Evolutionary conservation across 192 early-diverging fungal genomes (phyloP).

Genomic region (Haplosporangium gracile): DNA sequence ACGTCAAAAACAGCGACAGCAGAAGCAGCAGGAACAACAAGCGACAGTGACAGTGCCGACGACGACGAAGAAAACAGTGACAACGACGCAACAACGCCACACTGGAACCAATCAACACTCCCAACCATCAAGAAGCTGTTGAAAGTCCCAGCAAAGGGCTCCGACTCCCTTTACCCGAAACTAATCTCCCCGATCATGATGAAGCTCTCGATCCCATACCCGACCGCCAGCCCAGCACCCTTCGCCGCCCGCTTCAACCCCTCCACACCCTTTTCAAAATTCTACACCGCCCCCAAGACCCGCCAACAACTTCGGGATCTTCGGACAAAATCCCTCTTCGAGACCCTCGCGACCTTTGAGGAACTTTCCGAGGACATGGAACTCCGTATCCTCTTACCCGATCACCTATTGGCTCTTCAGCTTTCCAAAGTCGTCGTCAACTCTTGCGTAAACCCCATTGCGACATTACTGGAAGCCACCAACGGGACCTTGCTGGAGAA

Average conservation of each 20-base stretch:
- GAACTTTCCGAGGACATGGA: conserved; percentile 60
- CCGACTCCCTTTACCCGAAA: conserved; percentile 16
- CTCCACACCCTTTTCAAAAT: conserved; percentile 34
- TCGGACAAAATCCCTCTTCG: conserved; percentile 33
- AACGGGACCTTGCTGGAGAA: conserved; percentile 66
- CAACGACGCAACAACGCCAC: neutral
- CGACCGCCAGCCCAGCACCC: neutral
- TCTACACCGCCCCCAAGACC: conserved; percentile 30
- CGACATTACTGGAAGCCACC: conserved; percentile 66
- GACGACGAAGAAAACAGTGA: neutral
- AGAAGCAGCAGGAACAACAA: neutral
- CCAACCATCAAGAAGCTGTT: conserved; percentile 5
- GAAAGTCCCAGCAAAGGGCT: conserved; percentile 27
- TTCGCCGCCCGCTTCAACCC: conserved; percentile 42
- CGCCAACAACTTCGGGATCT: conserved; percentile 12
- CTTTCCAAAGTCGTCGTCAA: conserved; percentile 75
- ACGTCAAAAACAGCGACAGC: neutral
- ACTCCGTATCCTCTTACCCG: conserved; percentile 51
- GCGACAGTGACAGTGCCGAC: neutral
- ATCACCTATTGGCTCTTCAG: conserved; percentile 38
- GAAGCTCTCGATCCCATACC: conserved; percentile 20
- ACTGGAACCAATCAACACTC: neutral
- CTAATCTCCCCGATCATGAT: neutral
- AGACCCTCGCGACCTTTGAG: conserved; percentile 26
- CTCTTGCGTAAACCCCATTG: conserved; percentile 74